phyloP scores from a whole-genome alignment of 2,329 filamentous ascomycete genomes.

The Ophiostoma fasciatum region DNA sequence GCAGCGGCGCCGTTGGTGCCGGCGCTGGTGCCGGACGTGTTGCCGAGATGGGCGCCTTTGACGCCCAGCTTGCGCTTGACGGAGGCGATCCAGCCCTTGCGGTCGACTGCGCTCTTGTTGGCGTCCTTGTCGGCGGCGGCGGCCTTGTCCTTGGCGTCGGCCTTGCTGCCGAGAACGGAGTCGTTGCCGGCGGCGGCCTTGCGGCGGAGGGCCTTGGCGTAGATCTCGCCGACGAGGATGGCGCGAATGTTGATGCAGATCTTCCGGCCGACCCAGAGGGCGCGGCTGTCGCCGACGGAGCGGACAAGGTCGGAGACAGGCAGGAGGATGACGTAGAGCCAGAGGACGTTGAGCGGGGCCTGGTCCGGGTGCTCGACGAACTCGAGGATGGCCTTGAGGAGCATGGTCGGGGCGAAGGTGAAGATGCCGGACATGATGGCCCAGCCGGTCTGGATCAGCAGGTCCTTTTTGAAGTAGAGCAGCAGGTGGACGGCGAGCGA shows the following conservation, averaged over 20 bases:
- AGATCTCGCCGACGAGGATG: slow-evolving; percentile 94
- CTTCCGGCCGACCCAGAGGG: slow-evolving; percentile 84
- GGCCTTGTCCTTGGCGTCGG: slow-evolving; percentile 23
- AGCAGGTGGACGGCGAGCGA: slow-evolving; percentile 67
- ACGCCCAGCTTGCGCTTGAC: slow-evolving; percentile 44
- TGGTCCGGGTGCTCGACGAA: slow-evolving; percentile 74
- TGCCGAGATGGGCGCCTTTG: slow-evolving; percentile 36
- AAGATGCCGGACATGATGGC: slow-evolving; percentile 68
- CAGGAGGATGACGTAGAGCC: slow-evolving; percentile 87
- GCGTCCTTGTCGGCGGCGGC: slow-evolving; percentile 21
- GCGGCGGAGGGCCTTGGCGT: slow-evolving; percentile 83
- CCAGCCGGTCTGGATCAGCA: slow-evolving; percentile 67
- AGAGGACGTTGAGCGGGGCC: slow-evolving; percentile 74
- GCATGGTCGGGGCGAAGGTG: slow-evolving; percentile 79
- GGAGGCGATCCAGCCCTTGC: slow-evolving; percentile 27
- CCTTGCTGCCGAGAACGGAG: slow-evolving; percentile 48
- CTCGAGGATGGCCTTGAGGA: slow-evolving; percentile 81
- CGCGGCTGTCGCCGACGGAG: slow-evolving; percentile 71
- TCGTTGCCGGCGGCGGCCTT: slow-evolving; percentile 73
- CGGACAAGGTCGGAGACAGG: slow-evolving; percentile 71
- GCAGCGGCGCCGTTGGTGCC: neutral
- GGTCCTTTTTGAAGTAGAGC: slow-evolving; percentile 63
- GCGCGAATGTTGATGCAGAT: slow-evolving; percentile 87
- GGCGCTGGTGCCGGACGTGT: slow-evolving; percentile 24
- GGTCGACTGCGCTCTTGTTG: slow-evolving; percentile 19